A percentile compares a stretch with the other conserved stretches of the same genome.
phyloP scores from a whole-genome alignment of 2,329 filamentous ascomycete species.

The Emmonsiellopsis sp. region DNA sequence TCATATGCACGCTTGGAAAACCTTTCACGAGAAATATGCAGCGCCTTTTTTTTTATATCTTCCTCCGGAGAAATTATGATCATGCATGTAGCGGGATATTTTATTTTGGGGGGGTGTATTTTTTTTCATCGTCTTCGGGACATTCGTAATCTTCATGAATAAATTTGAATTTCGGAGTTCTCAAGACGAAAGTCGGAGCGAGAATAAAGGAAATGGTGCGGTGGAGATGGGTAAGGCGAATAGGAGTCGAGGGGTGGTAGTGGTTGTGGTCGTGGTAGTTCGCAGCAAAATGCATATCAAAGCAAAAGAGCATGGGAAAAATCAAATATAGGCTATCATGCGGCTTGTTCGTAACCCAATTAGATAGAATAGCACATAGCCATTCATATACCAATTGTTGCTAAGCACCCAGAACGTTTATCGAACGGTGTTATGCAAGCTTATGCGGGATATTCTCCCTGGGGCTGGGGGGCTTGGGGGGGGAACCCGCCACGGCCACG shows the following conservation, averaged over 20 bases:
- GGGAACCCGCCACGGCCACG: conserved; percentile 24
- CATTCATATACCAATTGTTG: neutral
- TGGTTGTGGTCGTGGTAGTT: neutral
- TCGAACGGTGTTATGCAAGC: neutral
- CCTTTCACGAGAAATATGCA: neutral
- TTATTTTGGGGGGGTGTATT: neutral
- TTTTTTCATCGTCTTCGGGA: neutral
- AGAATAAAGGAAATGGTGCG: neutral
- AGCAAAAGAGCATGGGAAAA: neutral
- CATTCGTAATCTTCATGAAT: neutral
- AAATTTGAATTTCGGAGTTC: neutral
- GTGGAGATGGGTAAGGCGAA: neutral
- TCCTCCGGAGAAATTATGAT: neutral
- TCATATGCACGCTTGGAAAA: neutral
- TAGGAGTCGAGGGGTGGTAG: neutral
- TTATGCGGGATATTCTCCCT: neutral
- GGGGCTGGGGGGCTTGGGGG: neutral
- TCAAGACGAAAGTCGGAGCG: neutral
- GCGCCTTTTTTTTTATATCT: neutral
- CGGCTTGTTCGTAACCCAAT: neutral
- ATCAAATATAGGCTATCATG: neutral
- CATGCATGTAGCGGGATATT: neutral
- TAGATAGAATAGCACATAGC: neutral
- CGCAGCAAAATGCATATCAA: neutral
- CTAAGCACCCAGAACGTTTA: neutral